A percentile compares a stretch with the other conserved stretches of the same genome.
Conservation (phyloP, 805 yeast species). For the Tetrapisispora iriomotensis region DNA sequence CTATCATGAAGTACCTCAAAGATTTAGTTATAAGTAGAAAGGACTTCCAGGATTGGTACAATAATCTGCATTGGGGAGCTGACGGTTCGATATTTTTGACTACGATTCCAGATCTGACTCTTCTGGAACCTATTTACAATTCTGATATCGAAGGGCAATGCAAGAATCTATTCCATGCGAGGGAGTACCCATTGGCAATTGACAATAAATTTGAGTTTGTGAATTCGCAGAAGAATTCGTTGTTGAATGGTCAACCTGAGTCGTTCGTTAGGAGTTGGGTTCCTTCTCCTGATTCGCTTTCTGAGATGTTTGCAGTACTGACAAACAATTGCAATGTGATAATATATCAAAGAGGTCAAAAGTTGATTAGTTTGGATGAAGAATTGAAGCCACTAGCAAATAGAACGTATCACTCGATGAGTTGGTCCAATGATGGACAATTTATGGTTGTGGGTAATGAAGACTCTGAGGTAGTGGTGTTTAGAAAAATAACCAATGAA, state of each 20-base stretch:
- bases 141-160: constrained; percentile 11
- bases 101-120: constrained; percentile 20
- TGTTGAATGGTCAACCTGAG: constrained; percentile 24
- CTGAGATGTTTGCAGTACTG: constrained; percentile 16
- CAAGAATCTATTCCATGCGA: constrained; percentile 21
- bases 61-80: constrained; percentile 21
- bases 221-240: constrained; percentile 12
- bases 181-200: constrained; percentile 14
- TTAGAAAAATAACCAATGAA: background rate
- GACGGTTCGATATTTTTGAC: constrained; percentile 24
- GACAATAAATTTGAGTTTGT: constrained; percentile 24
- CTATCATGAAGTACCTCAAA: constrained; percentile 19
- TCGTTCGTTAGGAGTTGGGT: constrained; percentile 14
- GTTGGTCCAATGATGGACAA: constrained; percentile 20
- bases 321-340: constrained; percentile 24
- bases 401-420: constrained; percentile 21
- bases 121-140: constrained; percentile 21
- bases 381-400: constrained; percentile 3
- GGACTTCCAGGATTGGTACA: constrained; percentile 22
- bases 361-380: constrained; percentile 17
- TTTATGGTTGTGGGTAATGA: constrained; percentile 22
- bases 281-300: constrained; percentile 14
- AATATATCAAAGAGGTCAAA: constrained; percentile 11
- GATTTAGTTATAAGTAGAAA: constrained; percentile 22
- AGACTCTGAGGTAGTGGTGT: constrained; percentile 14